Conservation (phyloP, 345 rosid genomes). For the Pistacia atlantica region DNA sequence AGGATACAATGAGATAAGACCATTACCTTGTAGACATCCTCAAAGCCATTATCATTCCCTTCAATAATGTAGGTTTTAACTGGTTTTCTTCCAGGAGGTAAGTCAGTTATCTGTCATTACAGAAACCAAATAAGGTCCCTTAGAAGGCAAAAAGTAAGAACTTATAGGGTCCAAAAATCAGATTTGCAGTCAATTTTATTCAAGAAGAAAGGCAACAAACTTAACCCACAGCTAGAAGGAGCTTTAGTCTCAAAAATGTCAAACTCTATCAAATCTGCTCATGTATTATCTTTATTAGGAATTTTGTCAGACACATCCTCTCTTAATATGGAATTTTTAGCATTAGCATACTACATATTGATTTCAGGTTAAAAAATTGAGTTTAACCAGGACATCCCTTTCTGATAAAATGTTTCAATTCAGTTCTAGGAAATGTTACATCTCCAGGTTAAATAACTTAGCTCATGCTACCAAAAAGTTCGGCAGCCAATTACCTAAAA, state of each 20-base stretch:
- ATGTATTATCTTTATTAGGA: background rate
- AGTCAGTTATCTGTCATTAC: conserved; percentile 72
- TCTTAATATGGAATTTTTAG: background rate
- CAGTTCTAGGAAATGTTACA: background rate
- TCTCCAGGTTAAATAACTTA: background rate
- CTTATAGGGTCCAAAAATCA: no score
- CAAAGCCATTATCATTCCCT: conserved; percentile 61
- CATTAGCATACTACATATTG: background rate
- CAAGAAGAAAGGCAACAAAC: background rate
- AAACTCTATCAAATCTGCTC: background rate
- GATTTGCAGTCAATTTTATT: background rate
- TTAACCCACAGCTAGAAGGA: background rate
- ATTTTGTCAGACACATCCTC: background rate
- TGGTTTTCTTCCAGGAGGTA: conserved; percentile 94
- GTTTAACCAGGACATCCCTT: background rate
- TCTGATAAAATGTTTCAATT: background rate
- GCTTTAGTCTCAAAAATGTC: background rate
- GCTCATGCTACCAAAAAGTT: conserved; percentile 1
- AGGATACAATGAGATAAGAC: conserved; percentile 8
- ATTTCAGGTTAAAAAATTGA: background rate
- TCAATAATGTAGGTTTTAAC: conserved; percentile 73
- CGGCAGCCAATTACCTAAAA: background rate
- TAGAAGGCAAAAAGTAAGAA: background rate
- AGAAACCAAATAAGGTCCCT: conserved; percentile 4
- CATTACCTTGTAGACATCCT: conserved; percentile 69